phyloP scores from a whole-genome alignment of 2,329 filamentous ascomycete genomes.

The Nemania bipapillata region DNA sequence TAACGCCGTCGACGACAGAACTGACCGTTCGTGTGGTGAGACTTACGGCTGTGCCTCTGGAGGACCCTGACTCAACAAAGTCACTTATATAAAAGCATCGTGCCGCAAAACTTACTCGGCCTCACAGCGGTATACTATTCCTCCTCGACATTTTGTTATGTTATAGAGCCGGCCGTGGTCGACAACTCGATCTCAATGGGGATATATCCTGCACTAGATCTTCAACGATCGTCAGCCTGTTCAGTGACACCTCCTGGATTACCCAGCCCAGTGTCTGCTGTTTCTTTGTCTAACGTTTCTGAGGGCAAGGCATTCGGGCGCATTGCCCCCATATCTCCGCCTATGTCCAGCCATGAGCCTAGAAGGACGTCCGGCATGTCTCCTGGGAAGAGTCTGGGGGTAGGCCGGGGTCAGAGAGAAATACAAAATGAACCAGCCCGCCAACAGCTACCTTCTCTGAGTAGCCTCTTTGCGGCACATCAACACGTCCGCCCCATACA shows the following conservation, averaged over 20 bases:
- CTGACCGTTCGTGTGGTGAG: slow-evolving; percentile 43
- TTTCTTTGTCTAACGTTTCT: slow-evolving; percentile 59
- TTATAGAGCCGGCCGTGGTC: slow-evolving; percentile 37
- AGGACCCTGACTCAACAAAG: slow-evolving; percentile 42
- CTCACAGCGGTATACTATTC: slow-evolving; percentile 23
- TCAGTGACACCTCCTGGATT: slow-evolving; percentile 65
- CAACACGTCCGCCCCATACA: slow-evolving; percentile 57
- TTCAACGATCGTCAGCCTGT: slow-evolving; percentile 61
- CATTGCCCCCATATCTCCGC: slow-evolving; percentile 61
- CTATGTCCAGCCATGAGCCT: slow-evolving; percentile 69
- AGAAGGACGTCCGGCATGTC: slow-evolving; percentile 58
- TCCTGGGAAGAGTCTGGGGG: slow-evolving; percentile 55
- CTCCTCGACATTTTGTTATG: slow-evolving; percentile 37
- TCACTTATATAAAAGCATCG: slow-evolving; percentile 22
- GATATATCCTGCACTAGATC: slow-evolving; percentile 63
- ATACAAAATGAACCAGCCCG: slow-evolving; percentile 49
- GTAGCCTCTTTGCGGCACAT: slow-evolving; percentile 66
- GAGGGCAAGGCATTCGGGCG: slow-evolving; percentile 61
- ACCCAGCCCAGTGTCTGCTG: slow-evolving; percentile 63
- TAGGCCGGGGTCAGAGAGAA: slow-evolving; percentile 54
- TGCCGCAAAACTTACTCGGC: slow-evolving; percentile 19
- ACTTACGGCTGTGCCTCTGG: slow-evolving; percentile 43
- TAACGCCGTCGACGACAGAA: slow-evolving; percentile 40
- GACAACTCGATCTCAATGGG: slow-evolving; percentile 61
- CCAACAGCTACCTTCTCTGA: slow-evolving; percentile 66